These are phyloP conservation scores for Thelonectria blattea DNA, from an alignment of 2,329 filamentous ascomycete species.

Conservation along the genomic window DNA sequence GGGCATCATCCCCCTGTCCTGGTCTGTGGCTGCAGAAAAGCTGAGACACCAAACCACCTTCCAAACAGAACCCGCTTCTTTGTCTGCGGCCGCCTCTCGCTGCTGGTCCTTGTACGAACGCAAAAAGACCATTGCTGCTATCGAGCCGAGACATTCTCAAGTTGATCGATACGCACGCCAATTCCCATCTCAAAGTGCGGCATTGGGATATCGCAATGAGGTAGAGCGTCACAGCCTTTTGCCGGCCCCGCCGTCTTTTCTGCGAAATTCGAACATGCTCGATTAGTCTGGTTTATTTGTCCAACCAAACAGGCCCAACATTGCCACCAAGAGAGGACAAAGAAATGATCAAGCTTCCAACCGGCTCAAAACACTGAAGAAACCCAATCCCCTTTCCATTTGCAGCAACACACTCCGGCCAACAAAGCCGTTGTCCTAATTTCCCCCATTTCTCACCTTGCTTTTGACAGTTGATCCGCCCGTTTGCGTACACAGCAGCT, in stretches of 20 bases:
- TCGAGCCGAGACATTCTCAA: neutral
- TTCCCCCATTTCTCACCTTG: neutral
- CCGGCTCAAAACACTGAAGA: too few species aligned
- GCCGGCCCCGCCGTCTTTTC: neutral
- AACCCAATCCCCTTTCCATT: neutral
- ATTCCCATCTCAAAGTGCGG: neutral
- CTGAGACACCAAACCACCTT: constrained; percentile 13
- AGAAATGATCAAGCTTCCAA: too few species aligned
- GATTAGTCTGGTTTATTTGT: neutral
- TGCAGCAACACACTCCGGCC: neutral
- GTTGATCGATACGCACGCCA: neutral
- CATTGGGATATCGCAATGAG: neutral
- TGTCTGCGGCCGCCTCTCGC: constrained; percentile 6
- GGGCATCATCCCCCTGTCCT: constrained; percentile 5
- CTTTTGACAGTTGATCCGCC: neutral
- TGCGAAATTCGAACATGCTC: neutral
- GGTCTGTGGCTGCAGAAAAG: constrained; percentile 15
- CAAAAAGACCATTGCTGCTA: neutral
- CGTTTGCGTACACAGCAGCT: neutral
- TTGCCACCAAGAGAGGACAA: neutral
- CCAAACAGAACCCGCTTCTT: neutral
- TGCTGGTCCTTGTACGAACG: constrained; percentile 4
- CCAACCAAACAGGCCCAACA: neutral
- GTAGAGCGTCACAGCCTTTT: neutral
- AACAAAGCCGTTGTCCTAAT: neutral